Conservation (phyloP, 768 basidiomycete genomes). For the Rhizopogon vesiculosus region DNA sequence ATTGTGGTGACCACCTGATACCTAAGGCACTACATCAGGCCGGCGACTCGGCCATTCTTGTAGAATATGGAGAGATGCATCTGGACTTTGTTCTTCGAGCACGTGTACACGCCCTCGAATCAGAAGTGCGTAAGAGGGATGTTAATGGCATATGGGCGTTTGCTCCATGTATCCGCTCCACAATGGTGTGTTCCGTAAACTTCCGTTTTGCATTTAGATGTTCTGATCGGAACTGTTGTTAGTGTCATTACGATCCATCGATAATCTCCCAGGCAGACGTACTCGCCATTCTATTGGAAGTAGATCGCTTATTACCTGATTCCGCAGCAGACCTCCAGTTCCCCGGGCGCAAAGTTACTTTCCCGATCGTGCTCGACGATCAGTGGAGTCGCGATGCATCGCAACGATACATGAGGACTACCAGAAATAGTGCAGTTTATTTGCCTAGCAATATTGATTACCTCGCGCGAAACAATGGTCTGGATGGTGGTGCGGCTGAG, state of each 20-base stretch:
- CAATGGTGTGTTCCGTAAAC: conserved; percentile 48
- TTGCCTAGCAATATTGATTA: conserved; percentile 68
- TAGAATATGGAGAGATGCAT: conserved; percentile 56
- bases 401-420: conserved; percentile 50
- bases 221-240: not conserved
- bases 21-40: conserved; percentile 31
- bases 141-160: conserved; percentile 36
- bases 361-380: conserved; percentile 63
- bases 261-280: conserved; percentile 38
- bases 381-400: conserved; percentile 52
- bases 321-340: conserved; percentile 39
- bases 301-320: conserved; percentile 34
- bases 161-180: conserved; percentile 52
- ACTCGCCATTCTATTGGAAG: conserved; percentile 35
- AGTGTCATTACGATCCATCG: conserved; percentile 48
- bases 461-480: conserved; percentile 57
- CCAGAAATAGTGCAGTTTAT: conserved; percentile 55
- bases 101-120: conserved; percentile 53
- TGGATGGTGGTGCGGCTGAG: conserved; percentile 37
- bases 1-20: not conserved
- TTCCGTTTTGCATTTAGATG: not conserved
- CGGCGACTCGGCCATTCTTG: conserved; percentile 58
- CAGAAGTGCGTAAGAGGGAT: conserved; percentile 26
- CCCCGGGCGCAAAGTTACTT: conserved; percentile 47
- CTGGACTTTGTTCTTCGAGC: conserved; percentile 52